Conservation (phyloP, 2,329 filamentous ascomycete species). For the Paraphoma sp. region DNA sequence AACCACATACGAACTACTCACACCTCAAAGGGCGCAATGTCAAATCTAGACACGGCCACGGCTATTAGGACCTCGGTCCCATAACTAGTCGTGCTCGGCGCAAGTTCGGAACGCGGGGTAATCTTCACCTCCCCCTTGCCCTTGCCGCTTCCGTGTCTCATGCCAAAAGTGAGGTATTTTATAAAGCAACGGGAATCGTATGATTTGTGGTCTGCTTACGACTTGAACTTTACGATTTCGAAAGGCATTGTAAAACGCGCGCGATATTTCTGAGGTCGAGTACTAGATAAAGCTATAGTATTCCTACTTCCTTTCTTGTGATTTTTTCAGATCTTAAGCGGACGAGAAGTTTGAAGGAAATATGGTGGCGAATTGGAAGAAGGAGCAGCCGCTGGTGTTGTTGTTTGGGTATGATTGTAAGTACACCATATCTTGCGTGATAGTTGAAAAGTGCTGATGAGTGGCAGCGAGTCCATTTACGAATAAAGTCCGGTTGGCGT, state of each 20-base stretch:
- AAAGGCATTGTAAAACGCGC: too few species aligned
- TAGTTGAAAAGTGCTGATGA: not conserved
- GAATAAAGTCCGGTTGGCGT: conserved; percentile 46
- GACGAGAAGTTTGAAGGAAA: too few species aligned
- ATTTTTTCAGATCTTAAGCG: not conserved
- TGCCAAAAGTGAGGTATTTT: too few species aligned
- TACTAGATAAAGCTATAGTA: too few species aligned
- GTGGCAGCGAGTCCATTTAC: conserved; percentile 40
- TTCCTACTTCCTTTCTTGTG: not conserved
- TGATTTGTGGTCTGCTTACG: not conserved
- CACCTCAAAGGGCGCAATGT: not conserved
- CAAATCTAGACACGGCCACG: not conserved
- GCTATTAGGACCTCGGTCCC: not conserved
- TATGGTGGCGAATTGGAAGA: not conserved
- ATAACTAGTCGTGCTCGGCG: not conserved
- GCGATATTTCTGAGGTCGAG: too few species aligned
- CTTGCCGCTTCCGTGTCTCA: too few species aligned
- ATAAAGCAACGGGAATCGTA: not conserved
- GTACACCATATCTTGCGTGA: not conserved
- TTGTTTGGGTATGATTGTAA: conserved; percentile 38
- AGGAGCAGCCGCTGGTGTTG: conserved; percentile 15
- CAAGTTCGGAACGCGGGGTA: conserved; percentile 9
- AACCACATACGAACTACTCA: too few species aligned
- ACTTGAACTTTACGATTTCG: too few species aligned
- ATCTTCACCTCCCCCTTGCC: not conserved